Conservation (phyloP, 164 flowering plant genomes). For the Brasenia schreberi region DNA sequence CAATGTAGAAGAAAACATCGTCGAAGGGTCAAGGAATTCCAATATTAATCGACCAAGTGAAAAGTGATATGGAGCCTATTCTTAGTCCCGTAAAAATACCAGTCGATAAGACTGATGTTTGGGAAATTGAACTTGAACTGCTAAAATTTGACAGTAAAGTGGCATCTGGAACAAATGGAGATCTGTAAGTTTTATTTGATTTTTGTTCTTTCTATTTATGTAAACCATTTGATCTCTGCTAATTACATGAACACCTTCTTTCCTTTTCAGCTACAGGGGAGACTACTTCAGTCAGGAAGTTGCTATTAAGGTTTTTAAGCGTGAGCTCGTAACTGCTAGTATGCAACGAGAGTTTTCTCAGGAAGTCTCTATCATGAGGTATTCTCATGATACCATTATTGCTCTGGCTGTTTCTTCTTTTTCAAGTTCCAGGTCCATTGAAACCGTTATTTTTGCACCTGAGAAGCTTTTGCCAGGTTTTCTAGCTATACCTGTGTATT, state of each 20-base stretch:
- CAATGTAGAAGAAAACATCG: background rate
- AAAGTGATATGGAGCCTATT: conserved; percentile 12
- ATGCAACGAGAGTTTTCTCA: conserved; percentile 76
- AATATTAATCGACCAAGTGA: conserved; percentile 4
- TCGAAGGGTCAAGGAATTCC: background rate
- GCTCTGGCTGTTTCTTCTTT: background rate
- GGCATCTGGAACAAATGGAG: conserved; percentile 69
- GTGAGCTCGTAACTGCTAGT: conserved; percentile 52
- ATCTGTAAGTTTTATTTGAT: conserved; percentile 50
- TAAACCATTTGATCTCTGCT: background rate
- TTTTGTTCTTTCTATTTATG: background rate
- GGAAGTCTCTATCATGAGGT: conserved; percentile 96
- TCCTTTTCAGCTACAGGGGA: conserved; percentile 58
- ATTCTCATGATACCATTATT: conserved; percentile 1
- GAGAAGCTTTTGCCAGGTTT: too few relatives aligned
- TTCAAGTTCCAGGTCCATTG: too few relatives aligned
- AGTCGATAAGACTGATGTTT: conserved; percentile 56
- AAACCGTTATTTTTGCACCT: too few relatives aligned
- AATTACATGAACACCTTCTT: background rate
- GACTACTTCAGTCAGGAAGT: conserved; percentile 80
- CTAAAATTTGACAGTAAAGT: conserved; percentile 56
- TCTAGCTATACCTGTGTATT: too few relatives aligned
- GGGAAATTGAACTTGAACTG: conserved; percentile 63
- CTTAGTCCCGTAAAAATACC: conserved; percentile 39
- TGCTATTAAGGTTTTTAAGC: conserved; percentile 76